Evolutionary conservation across 352 stramenopile genomes (phyloP).

Genomic region (Globisporangium recalcitrans): DNA sequence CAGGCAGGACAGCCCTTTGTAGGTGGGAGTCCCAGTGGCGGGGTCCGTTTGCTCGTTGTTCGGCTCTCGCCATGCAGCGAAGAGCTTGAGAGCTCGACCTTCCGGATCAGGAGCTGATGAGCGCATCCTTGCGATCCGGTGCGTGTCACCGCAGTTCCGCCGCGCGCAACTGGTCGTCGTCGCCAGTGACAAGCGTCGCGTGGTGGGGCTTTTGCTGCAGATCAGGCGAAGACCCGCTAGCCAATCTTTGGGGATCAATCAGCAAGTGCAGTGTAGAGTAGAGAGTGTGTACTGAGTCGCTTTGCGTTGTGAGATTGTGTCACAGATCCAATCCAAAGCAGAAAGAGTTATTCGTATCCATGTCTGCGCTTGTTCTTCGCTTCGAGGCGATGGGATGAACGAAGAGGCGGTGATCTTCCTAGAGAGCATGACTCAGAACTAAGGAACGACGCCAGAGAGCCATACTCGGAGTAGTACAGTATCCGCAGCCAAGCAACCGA

Average conservation of each 20-base stretch:
- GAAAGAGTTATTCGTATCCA: not conserved
- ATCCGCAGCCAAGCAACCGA: not conserved
- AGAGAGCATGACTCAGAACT: not conserved
- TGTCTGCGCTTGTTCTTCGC: not conserved
- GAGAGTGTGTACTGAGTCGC: not conserved
- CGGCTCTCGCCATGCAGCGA: no score
- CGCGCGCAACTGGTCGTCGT: not conserved
- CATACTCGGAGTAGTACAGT: not conserved
- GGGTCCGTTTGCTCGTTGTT: no score
- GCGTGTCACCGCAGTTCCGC: slow-evolving; percentile 8
- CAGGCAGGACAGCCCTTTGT: no score
- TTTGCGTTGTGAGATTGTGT: not conserved
- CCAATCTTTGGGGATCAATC: not conserved
- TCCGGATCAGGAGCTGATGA: not conserved
- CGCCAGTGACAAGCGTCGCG: slow-evolving; percentile 13
- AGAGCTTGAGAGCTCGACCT: no score
- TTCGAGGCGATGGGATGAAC: not conserved
- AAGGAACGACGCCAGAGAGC: not conserved
- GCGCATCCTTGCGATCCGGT: not conserved
- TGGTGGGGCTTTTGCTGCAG: not conserved
- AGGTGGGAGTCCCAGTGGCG: no score
- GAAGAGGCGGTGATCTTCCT: not conserved
- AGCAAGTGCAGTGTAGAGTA: not conserved
- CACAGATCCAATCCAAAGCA: not conserved
- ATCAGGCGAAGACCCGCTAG: not conserved